A percentile compares a stretch with the other conserved stretches of the same genome.
Conservation (phyloP, 2,329 filamentous ascomycete species). For the Ceratocystis huliohia region DNA sequence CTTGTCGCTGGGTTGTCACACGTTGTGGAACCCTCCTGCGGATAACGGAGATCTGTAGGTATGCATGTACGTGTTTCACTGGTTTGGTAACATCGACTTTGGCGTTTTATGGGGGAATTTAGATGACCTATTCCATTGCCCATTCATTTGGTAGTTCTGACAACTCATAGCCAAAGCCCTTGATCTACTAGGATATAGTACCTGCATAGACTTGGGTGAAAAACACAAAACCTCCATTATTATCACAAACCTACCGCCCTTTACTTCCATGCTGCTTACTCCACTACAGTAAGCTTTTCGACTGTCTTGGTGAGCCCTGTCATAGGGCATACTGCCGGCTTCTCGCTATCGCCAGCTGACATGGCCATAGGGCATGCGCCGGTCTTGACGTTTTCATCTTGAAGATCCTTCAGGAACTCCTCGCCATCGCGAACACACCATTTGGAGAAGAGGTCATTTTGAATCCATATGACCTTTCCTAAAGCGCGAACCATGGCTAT, state of each 20-base stretch:
- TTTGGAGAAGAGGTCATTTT: constrained; percentile 75
- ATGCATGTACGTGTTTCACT: too few species aligned
- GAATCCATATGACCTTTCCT: constrained; percentile 75
- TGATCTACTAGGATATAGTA: too few species aligned
- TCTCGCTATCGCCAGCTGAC: not conserved
- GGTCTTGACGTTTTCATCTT: not conserved
- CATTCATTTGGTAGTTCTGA: too few species aligned
- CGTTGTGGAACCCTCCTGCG: too few species aligned
- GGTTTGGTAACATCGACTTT: too few species aligned
- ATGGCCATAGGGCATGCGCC: constrained; percentile 3
- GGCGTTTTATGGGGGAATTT: too few species aligned
- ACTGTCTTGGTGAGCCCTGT: constrained; percentile 6
- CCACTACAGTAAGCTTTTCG: constrained; percentile 5
- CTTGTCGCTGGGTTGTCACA: too few species aligned
- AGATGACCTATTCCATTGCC: too few species aligned
- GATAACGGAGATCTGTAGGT: too few species aligned
- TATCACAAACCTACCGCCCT: not conserved
- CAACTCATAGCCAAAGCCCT: not conserved
- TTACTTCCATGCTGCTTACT: not conserved
- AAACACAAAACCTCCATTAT: not conserved
- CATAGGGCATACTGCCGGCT: constrained; percentile 8
- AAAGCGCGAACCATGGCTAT: constrained; percentile 62
- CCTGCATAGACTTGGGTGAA: not conserved
- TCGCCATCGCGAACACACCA: constrained; percentile 63
- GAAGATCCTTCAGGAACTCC: constrained; percentile 34